These are phyloP conservation scores for Nepenthes gracilis DNA, from an alignment of 148 eudicot genomes.

Conservation along the genomic window DNA sequence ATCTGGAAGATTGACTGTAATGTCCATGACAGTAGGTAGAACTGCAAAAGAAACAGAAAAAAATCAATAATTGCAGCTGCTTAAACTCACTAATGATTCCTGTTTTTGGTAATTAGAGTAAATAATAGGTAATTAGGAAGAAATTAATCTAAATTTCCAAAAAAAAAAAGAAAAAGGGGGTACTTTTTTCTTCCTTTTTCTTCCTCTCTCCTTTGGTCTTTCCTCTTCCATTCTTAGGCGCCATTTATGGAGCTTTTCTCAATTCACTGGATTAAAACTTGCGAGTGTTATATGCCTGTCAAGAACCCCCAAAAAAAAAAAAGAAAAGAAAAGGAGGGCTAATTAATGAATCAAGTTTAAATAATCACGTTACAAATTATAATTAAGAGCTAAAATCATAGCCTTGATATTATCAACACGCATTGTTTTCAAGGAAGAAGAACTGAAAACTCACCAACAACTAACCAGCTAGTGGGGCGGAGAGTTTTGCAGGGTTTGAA, in stretches of 20 bases:
- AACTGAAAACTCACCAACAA: no score
- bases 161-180: neutral
- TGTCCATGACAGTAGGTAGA: conserved; percentile 82
- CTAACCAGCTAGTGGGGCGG: no score
- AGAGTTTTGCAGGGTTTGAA: no score
- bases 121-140: neutral
- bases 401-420: no score
- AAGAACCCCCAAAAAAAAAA: neutral
- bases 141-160: neutral
- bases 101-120: neutral
- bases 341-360: no score
- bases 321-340: neutral
- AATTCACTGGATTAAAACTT: neutral
- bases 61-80: neutral
- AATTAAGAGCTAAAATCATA: no score
- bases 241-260: conserved; percentile 34
- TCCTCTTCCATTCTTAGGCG: conserved; percentile 91
- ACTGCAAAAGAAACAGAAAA: conserved; percentile 34
- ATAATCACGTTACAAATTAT: no score
- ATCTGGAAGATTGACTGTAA: conserved; percentile 72
- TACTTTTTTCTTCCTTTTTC: conserved; percentile 99
- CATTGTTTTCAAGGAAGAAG: no score
- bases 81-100: neutral
- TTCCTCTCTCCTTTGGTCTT: conserved; percentile 88
- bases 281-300: no score